Conservation (phyloP, 192 early-diverging fungal genomes). For the Haplosporangium gracile region DNA sequence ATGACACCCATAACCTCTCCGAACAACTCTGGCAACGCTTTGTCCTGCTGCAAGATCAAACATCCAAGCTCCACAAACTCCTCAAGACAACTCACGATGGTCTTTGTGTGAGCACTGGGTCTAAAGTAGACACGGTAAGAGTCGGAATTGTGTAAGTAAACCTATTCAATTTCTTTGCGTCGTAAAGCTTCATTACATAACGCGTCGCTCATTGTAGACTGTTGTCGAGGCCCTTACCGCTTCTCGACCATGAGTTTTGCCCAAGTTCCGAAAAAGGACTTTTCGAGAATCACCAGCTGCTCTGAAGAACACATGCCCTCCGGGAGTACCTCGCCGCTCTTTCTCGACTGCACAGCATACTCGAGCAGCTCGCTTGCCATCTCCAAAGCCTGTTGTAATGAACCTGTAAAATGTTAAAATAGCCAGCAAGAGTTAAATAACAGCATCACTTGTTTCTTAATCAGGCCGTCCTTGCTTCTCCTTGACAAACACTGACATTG, state of each 20-base stretch:
- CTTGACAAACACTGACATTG: background rate
- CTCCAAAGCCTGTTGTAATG: slow-evolving; percentile 36
- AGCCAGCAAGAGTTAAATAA: background rate
- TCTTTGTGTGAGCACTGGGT: slow-evolving; percentile 10
- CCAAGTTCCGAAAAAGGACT: slow-evolving; percentile 30
- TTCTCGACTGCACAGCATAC: slow-evolving; percentile 23
- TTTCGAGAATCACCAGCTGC: slow-evolving; percentile 22
- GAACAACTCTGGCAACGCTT: slow-evolving; percentile 26
- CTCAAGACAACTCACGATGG: slow-evolving; percentile 20
- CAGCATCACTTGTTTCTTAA: too few relatives aligned
- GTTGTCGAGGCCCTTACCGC: slow-evolving; percentile 9
- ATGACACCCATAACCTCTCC: slow-evolving; percentile 22
- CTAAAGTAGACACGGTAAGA: background rate
- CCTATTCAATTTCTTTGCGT: background rate
- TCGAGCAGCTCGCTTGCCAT: slow-evolving; percentile 6
- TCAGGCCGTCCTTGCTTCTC: too few relatives aligned
- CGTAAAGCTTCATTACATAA: background rate
- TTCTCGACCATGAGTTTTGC: slow-evolving; percentile 33
- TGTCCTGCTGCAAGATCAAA: slow-evolving; percentile 30
- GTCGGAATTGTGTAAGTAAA: background rate
- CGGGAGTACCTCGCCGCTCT: background rate
- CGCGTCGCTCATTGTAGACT: background rate
- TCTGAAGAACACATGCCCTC: background rate
- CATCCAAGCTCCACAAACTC: slow-evolving; percentile 33
- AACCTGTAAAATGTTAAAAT: background rate